A percentile compares a stretch with the other conserved stretches of the same genome.
Evolutionary conservation across 2,329 filamentous ascomycete genomes (phyloP).

Genomic region (Aspergillus fijiensis): DNA sequence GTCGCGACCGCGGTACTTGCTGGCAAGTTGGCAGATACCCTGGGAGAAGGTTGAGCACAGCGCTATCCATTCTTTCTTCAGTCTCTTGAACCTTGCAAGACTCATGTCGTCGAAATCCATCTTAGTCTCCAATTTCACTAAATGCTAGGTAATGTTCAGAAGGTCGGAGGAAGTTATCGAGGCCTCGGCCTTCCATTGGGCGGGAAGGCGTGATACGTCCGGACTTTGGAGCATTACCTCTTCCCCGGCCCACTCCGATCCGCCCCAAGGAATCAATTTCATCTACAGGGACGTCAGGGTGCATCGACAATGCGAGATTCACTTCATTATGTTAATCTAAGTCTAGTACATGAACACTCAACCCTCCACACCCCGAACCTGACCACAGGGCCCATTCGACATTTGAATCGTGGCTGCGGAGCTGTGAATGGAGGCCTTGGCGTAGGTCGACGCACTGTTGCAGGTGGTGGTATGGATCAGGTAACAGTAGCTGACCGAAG

Average conservation of each 20-base stretch:
- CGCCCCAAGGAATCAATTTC: too few species aligned
- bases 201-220: too few species aligned
- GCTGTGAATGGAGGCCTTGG: not conserved
- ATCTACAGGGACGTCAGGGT: too few species aligned
- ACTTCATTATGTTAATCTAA: too few species aligned
- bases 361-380: not conserved
- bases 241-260: too few species aligned
- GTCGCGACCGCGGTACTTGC: conserved; percentile 11
- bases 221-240: too few species aligned
- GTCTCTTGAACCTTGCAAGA: not conserved
- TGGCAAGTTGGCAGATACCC: conserved; percentile 12
- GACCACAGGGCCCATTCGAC: conserved; percentile 1
- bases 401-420: conserved; percentile 1
- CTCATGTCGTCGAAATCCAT: conserved; percentile 11
- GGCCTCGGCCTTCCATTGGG: too few species aligned
- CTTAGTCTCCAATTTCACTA: not conserved
- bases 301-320: too few species aligned
- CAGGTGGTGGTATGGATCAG: not conserved
- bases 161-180: too few species aligned
- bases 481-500: not conserved
- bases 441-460: not conserved
- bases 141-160: too few species aligned
- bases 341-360: not conserved
- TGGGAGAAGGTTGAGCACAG: not conserved
- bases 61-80: conserved; percentile 7